These are phyloP conservation scores for Globisporangium yorkense DNA, from an alignment of 352 stramenopile species.

Conservation along the genomic window DNA sequence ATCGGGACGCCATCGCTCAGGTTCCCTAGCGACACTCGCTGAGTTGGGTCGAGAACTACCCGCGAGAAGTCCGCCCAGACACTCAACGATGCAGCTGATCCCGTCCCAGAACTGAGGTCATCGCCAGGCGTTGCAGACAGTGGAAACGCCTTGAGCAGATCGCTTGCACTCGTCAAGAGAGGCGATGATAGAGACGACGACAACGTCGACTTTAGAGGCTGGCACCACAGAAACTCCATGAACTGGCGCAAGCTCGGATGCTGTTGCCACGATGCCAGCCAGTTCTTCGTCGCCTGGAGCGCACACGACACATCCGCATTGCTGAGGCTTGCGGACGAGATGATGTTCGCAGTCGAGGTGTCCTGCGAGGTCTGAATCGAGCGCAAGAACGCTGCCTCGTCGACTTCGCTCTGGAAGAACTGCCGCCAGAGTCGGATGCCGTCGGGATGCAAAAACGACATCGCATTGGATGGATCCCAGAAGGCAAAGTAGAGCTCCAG, in stretches of 20 bases:
- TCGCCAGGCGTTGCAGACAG: conserved; percentile 6
- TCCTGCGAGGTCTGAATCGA: background rate
- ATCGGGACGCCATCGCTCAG: conserved; percentile 26
- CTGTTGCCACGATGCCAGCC: conserved; percentile 45
- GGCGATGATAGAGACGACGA: conserved; percentile 8
- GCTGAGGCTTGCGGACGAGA: conserved; percentile 7
- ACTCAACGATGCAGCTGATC: background rate
- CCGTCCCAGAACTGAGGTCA: background rate
- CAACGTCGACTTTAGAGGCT: conserved; percentile 1
- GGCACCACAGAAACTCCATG: conserved; percentile 47
- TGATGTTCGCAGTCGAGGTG: background rate
- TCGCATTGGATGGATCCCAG: conserved; percentile 28
- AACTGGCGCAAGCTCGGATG: conserved; percentile 41
- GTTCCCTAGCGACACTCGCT: conserved; percentile 27
- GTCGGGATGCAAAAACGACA: conserved; percentile 31
- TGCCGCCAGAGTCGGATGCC: conserved; percentile 25
- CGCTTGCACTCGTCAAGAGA: conserved; percentile 7
- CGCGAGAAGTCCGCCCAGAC: conserved; percentile 15
- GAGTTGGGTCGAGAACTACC: conserved; percentile 22
- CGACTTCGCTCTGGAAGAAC: conserved; percentile 11
- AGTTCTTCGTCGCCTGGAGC: conserved; percentile 35
- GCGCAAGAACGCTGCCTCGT: conserved; percentile 5
- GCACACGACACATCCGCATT: conserved; percentile 24
- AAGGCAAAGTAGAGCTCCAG: conserved; percentile 27
- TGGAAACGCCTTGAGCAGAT: conserved; percentile 17